Base-by-base conservation (phyloP, 2,329 filamentous ascomycete species). In the Cercospora sojina region DNA sequence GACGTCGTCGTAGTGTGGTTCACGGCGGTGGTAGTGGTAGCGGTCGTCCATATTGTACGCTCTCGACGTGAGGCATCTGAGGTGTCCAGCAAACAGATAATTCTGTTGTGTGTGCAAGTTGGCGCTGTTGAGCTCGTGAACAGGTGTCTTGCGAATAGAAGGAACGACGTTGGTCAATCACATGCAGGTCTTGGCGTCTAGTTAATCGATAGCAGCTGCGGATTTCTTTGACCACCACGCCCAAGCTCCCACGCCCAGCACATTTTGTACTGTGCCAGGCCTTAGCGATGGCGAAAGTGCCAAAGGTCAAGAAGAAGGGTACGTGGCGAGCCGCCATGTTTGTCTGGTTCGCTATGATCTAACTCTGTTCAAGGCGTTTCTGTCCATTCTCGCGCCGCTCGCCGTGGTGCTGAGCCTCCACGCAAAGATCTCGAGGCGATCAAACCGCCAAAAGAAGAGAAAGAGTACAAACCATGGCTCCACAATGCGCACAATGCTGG, bases 361-460 rank as follows among this genome's bases (percentile, higher is more conserved):
- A 13, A 47, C 18, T 20, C 38, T 55, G 3, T 13, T 18, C 6
- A 75, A 91, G 88, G 81, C 63, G 82, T 83, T 43, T 91, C 90
- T 4, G 79, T 87, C 65, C 90, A 89, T 81, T 93, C 91, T 62
- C 89, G 91, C 70, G 90, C 90, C 66, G 90, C 90, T 47, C 87
- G 90, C 75, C 88, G 91, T 70, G 90, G 88, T 56, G 87, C 87
- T 16, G 90, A 89, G 3, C 89, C 90, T 27, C 83, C 87, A 73
- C 88, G 71, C 80, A 73, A 57, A 55, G 69, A 72, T 64, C 61
- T 71, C 35, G 65, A 62, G 23, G 67, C 63, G 43, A 71, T 59
- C 60, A 80, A 83, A 67, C 81, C 84, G 10, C 86, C 87, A 1
- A 69, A 78, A 20, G 80, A 84, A 53, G 79, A 82, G 7, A 77